A percentile compares a stretch with the other conserved stretches of the same genome.
phyloP scores from a whole-genome alignment of 108 stramenopile genomes.

The Chaetoceros muelleri region DNA sequence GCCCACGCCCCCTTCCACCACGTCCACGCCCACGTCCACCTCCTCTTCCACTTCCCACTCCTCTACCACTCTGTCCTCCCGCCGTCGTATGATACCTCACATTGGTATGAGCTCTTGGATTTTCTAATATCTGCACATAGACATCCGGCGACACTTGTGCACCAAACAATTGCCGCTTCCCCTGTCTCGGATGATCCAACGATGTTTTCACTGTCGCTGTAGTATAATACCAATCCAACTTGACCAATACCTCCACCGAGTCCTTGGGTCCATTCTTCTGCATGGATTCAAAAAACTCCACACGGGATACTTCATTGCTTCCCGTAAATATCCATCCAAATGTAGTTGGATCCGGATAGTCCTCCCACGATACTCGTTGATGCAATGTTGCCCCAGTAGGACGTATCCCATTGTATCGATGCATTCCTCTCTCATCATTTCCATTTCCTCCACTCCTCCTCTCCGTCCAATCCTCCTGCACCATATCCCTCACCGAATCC shows the following conservation, averaged over 20 bases:
- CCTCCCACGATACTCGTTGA: slow-evolving; percentile 16
- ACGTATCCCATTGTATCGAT: slow-evolving; percentile 27
- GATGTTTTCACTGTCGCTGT: slow-evolving; percentile 40
- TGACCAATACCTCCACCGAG: slow-evolving; percentile 10
- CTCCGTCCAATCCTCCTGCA: slow-evolving; percentile 16
- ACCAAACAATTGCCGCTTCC: slow-evolving; percentile 30
- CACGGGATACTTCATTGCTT: slow-evolving; percentile 9
- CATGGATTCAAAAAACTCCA: slow-evolving; percentile 42
- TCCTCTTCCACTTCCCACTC: no score
- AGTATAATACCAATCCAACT: slow-evolving; percentile 50
- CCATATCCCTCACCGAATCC: slow-evolving; percentile 2
- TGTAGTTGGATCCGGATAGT: slow-evolving; percentile 40
- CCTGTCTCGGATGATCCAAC: slow-evolving; percentile 37
- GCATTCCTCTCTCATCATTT: not conserved
- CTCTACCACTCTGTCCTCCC: no score
- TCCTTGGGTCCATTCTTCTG: not conserved
- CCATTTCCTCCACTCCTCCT: not conserved
- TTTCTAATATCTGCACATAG: slow-evolving; percentile 18
- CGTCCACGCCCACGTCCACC: no score
- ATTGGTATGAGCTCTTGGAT: slow-evolving; percentile 29
- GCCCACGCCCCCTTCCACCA: no score
- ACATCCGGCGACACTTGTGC: slow-evolving; percentile 11
- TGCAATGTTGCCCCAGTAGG: slow-evolving; percentile 12
- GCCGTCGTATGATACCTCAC: slow-evolving; percentile 22
- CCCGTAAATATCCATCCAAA: slow-evolving; percentile 62